Evolutionary conservation across 164 flowering plant genomes (phyloP), one percentile per base, ranked within the genome.

Genomic region (Tetracentron sinense): DNA sequence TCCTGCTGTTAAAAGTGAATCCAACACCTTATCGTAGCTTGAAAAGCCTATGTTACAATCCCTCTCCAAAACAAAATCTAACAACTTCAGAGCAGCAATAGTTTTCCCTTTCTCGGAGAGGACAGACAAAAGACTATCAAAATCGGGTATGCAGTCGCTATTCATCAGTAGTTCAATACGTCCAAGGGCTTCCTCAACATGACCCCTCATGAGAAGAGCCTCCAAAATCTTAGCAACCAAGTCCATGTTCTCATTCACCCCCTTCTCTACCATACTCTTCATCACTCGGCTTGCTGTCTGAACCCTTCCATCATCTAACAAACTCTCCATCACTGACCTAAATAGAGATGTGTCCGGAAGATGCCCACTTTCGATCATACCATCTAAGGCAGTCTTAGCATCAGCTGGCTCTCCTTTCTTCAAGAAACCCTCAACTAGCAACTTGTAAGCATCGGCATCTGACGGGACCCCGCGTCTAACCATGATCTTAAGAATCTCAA

Each of bases 181-280:
- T 38, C 90, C 96, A 58, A 94, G 75, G 21, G 96, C 99, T 75
- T 94, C 99, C 73, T 89, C 97, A n/a, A 85, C 89, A 71, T 91
- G 99, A 46, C 97, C 99, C 76, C 99, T 86, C 78, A 88, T 63
- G 46, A 94, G 69, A 44, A 94, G 90, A 31, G 96, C 90, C 77
- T 94, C 97, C 82, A 91, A 74, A 30, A 94, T 85, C 75, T 85
- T 94, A 51, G 79, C 77, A 64, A 82, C 89, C 83, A 91, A 72
- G 69, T 94, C 97, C 81, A 85, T 72, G 60, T 94, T 83, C 72
- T 88, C 97, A 62, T 68, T 83, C 61, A 94, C 84, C 2, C 92
- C 96, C 79, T 91, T 91, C 71, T 91, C 99, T 61, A 94, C 47
- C 99, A 94, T 94, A 63, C 70, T 78, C 52, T 77, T 83, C 96